phyloP scores from a whole-genome alignment of 768 basidiomycete genomes.

The Hydnomerulius pinastri region DNA sequence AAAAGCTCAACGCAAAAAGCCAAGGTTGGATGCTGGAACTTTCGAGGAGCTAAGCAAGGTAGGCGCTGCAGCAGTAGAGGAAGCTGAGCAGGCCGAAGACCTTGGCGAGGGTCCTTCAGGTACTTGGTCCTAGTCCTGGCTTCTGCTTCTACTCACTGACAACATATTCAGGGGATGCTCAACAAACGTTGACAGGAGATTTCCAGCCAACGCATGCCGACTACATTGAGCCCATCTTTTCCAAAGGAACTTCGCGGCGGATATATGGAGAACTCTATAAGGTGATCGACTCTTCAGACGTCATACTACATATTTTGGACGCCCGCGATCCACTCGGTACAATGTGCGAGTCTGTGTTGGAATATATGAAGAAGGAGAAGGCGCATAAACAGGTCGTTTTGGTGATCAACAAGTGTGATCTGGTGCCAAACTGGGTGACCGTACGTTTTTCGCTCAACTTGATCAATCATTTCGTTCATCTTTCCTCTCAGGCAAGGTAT shows the following conservation, averaged over 20 bases:
- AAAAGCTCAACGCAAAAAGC: conserved; percentile 91
- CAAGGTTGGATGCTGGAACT: conserved; percentile 82
- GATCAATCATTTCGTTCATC: conserved; percentile 1
- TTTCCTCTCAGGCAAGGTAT: conserved; percentile 74
- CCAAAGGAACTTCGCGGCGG: conserved; percentile 91
- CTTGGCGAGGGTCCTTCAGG: conserved; percentile 47
- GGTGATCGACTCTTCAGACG: conserved; percentile 98
- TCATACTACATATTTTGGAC: conserved; percentile 92
- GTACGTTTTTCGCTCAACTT: conserved; percentile 52
- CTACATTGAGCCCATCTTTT: conserved; percentile 86
- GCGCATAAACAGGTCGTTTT: conserved; percentile 96
- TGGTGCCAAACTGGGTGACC: conserved; percentile 99
- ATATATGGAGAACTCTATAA: conserved; percentile 99
- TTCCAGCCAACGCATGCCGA: conserved; percentile 69
- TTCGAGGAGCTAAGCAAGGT: conserved; percentile 87
- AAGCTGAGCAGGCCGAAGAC: conserved; percentile 47
- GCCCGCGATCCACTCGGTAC: conserved; percentile 96
- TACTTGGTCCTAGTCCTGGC: conserved; percentile 20
- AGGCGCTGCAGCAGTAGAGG: conserved; percentile 55
- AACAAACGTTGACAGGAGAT: conserved; percentile 32
- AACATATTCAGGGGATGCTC: conserved; percentile 8
- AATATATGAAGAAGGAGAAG: conserved; percentile 94
- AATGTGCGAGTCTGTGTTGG: conserved; percentile 90
- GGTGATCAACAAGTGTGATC: conserved; percentile 96
- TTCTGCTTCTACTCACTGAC: conserved; percentile 1